These are phyloP conservation scores for Amylocystis lapponica DNA, from an alignment of 768 basidiomycete genomes.

Conservation along the genomic window DNA sequence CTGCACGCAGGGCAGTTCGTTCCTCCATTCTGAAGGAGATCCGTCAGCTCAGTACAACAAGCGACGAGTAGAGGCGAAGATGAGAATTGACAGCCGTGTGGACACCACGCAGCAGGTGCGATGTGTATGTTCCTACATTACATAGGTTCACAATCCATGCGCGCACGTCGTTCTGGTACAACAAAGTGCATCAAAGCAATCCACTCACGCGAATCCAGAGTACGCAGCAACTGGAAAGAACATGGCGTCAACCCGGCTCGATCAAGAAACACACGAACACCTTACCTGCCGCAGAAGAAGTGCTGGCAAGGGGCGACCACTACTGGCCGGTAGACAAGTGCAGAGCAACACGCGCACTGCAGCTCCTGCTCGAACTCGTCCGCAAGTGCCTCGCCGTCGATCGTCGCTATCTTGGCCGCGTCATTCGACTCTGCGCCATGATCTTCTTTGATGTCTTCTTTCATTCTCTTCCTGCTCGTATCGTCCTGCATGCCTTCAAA, in stretches of 20 bases:
- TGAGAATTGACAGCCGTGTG: too few species aligned
- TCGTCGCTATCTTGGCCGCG: background rate
- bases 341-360: slow-evolving; percentile 83
- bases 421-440: background rate
- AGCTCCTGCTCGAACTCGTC: slow-evolving; percentile 69
- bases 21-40: slow-evolving; percentile 63
- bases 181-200: too few species aligned
- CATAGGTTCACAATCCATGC: too few species aligned
- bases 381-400: slow-evolving; percentile 37
- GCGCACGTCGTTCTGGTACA: too few species aligned
- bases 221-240: slow-evolving; percentile 56
- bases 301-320: slow-evolving; percentile 82
- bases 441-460: slow-evolving; percentile 31
- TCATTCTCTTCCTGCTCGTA: slow-evolving; percentile 54
- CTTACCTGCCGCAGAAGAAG: slow-evolving; percentile 86
- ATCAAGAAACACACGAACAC: background rate
- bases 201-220: slow-evolving; percentile 85
- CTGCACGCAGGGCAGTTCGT: slow-evolving; percentile 83
- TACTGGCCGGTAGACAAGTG: slow-evolving; percentile 76
- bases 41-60: slow-evolving; percentile 4
- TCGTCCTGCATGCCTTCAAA: slow-evolving; percentile 44
- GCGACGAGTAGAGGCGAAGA: background rate
- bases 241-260: background rate
- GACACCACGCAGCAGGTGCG: too few species aligned
- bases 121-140: too few species aligned